Evolutionary conservation across 1,284 basidiomycete genomes (phyloP), one percentile per base, ranked within the genome.

Genomic region (Sphaerobolus stellatus): DNA sequence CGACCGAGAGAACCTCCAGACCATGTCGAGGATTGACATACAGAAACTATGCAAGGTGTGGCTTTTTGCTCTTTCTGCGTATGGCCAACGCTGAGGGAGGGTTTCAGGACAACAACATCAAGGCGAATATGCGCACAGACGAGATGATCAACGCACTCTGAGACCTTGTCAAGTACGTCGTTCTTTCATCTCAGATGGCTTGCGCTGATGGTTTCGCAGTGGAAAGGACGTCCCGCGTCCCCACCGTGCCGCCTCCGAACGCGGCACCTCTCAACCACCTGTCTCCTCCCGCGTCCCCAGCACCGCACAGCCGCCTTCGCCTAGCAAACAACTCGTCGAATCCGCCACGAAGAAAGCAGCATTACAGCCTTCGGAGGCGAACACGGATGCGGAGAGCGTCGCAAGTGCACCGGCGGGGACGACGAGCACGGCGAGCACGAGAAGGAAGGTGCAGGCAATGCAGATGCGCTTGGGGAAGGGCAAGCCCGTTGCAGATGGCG

Each of bases 1-100:
- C n/a, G 74, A 75, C 59, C 77, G 81, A 61, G 72, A 79, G 60
- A 72, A 72, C 50, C 77, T 90, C 28, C 76, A 84, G 70, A 67
- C 72, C 14, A 80, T 90, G 80, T 86, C 82, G 61, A 77, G 88
- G 36, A 69, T 68, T 4, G 87, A 90, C 50, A 71, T 90, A n/a
- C 88, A 90, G 71, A 81, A 75, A 62, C 66, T 90, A 33, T 90
- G 88, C 80, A 90, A 90, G 74, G 88, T 87, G n/a, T n/a, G n/a
- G 3, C 28, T 22, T 22, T 43, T 43, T 14, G 41, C n/a, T n/a
- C n/a, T n/a, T n/a, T n/a, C n/a, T n/a, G 18, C 41, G 22, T 27
- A 22, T 31, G 14, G n/a, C 27, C n/a, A 13, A 5, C 54, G 30
- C n/a, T 30, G 13, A 25, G 16, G n/a, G 38, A 9, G 5, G 31